Evolutionary conservation across 1,284 basidiomycete genomes (phyloP).

Genomic region (Earliella scabrosa): DNA sequence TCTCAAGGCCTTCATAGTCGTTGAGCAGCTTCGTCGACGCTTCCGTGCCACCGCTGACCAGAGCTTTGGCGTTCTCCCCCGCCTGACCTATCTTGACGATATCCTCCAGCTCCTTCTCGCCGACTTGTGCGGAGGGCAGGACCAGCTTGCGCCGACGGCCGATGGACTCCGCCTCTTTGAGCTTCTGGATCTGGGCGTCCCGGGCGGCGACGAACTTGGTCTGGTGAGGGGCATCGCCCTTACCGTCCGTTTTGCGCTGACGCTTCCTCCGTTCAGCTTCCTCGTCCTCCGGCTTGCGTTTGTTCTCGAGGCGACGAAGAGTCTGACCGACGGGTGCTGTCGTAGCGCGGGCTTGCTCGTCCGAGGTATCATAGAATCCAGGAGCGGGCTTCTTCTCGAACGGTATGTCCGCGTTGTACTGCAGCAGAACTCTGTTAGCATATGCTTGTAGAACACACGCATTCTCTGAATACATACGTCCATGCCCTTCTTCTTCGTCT

Average conservation of each 20-base stretch:
- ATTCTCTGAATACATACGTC: slow-evolving; percentile 62
- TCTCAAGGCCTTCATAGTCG: slow-evolving; percentile 90
- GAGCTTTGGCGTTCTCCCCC: slow-evolving; percentile 77
- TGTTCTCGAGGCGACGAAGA: slow-evolving; percentile 87
- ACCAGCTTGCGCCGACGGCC: slow-evolving; percentile 86
- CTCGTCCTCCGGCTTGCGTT: slow-evolving; percentile 91
- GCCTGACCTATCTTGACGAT: slow-evolving; percentile 98
- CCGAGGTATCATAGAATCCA: slow-evolving; percentile 97
- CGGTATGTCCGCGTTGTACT: slow-evolving; percentile 98
- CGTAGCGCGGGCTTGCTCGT: slow-evolving; percentile 90
- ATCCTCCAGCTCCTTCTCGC: slow-evolving; percentile 95
- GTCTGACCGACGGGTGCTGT: slow-evolving; percentile 92
- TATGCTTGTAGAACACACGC: background rate
- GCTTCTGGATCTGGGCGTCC: slow-evolving; percentile 95
- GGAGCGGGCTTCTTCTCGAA: slow-evolving; percentile 96
- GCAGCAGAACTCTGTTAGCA: background rate
- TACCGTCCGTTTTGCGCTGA: slow-evolving; percentile 58
- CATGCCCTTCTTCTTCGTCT: slow-evolving; percentile 96
- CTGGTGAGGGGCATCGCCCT: slow-evolving; percentile 71
- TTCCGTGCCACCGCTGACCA: slow-evolving; percentile 82
- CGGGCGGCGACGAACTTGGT: slow-evolving; percentile 93
- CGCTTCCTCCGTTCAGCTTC: slow-evolving; percentile 87
- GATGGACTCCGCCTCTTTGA: slow-evolving; percentile 97
- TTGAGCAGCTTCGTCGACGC: slow-evolving; percentile 88
- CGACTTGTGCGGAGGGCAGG: slow-evolving; percentile 92